Evolutionary conservation across 2,329 filamentous ascomycete genomes (phyloP).

Genomic region (Fusarium palustre): DNA sequence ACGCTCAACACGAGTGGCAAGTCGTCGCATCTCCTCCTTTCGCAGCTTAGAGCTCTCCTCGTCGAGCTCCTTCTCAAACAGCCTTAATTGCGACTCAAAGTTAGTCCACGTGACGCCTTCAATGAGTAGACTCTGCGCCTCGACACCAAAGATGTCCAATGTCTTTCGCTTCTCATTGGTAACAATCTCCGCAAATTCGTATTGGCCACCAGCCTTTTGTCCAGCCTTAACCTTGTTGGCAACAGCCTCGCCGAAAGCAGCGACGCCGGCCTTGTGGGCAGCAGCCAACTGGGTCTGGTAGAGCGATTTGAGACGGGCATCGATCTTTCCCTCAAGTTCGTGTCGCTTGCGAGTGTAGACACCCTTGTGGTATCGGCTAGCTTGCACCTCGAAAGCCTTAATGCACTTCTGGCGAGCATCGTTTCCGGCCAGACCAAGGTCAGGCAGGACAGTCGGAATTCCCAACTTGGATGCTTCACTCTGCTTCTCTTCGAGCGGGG

Average conservation of each 20-base stretch:
- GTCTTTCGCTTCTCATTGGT: constrained; percentile 82
- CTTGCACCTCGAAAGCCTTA: constrained; percentile 88
- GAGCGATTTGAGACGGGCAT: constrained; percentile 86
- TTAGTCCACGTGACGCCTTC: constrained; percentile 88
- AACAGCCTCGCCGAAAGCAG: constrained; percentile 88
- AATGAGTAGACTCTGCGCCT: constrained; percentile 80
- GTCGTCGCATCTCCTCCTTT: constrained; percentile 94
- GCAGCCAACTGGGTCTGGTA: constrained; percentile 90
- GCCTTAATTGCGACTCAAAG: constrained; percentile 80
- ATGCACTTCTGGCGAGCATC: constrained; percentile 77
- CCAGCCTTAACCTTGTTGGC: constrained; percentile 87
- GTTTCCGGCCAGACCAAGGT: constrained; percentile 80
- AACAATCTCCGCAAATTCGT: constrained; percentile 97
- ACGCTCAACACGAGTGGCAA: constrained; percentile 90
- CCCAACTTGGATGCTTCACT: constrained; percentile 79
- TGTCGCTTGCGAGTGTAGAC: constrained; percentile 88
- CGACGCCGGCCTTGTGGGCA: constrained; percentile 88
- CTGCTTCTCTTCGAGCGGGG: constrained; percentile 88
- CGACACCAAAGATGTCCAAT: constrained; percentile 78
- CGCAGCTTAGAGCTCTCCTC: constrained; percentile 86
- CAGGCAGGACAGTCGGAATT: constrained; percentile 76
- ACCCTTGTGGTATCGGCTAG: constrained; percentile 95
- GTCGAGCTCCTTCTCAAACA: constrained; percentile 92
- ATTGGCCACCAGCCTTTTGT: constrained; percentile 89
- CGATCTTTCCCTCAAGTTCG: constrained; percentile 88